phyloP scores from a whole-genome alignment of 768 basidiomycete species.

The Paxillus ammoniavirescens region DNA sequence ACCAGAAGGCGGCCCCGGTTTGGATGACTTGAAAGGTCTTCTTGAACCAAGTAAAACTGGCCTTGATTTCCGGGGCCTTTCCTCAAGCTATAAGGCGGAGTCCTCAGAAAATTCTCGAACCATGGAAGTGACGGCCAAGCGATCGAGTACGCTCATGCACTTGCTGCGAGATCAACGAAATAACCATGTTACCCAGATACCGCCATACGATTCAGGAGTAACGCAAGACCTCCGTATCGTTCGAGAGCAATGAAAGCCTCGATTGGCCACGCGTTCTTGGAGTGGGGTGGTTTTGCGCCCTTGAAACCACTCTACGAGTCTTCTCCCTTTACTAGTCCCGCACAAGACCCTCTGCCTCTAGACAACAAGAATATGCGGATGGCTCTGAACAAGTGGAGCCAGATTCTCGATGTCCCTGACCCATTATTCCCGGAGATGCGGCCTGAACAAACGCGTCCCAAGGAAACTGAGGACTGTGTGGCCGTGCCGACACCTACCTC shows the following conservation, averaged over 20 bases:
- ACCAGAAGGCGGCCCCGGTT: constrained; percentile 32
- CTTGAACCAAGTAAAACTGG: constrained; percentile 17
- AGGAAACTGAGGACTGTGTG: constrained; percentile 1
- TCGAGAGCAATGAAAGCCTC: constrained; percentile 30
- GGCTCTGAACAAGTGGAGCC: constrained; percentile 34
- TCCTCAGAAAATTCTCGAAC: background rate
- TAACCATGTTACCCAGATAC: constrained; percentile 8
- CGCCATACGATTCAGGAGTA: constrained; percentile 21
- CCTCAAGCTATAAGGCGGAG: constrained; percentile 5
- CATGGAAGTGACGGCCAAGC: constrained; percentile 19
- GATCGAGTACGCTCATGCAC: constrained; percentile 20
- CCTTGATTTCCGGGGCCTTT: background rate
- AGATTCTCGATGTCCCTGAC: constrained; percentile 30
- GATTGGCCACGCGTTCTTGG: constrained; percentile 30
- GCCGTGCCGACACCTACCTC: background rate
- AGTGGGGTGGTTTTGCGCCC: constrained; percentile 32
- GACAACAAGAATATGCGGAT: constrained; percentile 31
- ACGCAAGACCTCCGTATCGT: constrained; percentile 23
- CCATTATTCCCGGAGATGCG: constrained; percentile 32
- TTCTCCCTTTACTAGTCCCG: constrained; percentile 24
- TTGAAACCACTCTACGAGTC: constrained; percentile 28
- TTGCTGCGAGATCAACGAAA: background rate
- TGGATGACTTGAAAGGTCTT: constrained; percentile 30
- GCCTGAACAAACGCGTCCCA: background rate
- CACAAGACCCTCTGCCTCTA: constrained; percentile 8